A percentile compares a stretch with the other conserved stretches of the same genome.
Evolutionary conservation across 768 basidiomycete species (phyloP).

Genomic region (Crepidotus variabilis): DNA sequence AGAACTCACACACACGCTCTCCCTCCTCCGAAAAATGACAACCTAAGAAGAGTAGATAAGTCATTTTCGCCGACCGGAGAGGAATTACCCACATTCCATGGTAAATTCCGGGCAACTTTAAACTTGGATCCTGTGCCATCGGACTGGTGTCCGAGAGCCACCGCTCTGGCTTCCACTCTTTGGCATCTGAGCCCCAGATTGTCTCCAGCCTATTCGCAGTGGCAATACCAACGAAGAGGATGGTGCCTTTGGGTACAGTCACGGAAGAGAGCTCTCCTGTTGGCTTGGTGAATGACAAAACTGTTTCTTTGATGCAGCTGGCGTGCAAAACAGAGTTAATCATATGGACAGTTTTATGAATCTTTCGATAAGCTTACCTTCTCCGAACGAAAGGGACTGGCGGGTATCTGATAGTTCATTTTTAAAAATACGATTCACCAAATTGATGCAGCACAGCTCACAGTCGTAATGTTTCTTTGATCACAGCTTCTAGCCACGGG

Average conservation of each 20-base stretch:
- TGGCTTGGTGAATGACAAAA: constrained; percentile 35
- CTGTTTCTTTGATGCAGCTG: constrained; percentile 40
- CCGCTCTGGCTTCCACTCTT: constrained; percentile 51
- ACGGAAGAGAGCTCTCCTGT: constrained; percentile 13
- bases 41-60: constrained; percentile 25
- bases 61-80: not conserved
- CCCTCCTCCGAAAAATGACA: constrained; percentile 54
- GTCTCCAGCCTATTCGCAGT: constrained; percentile 44
- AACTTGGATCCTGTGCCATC: constrained; percentile 6
- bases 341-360: not conserved
- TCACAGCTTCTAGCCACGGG: constrained; percentile 40
- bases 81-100: constrained; percentile 38
- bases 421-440: too few species aligned
- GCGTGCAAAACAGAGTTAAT: not conserved
- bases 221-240: constrained; percentile 43
- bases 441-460: constrained; percentile 15
- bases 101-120: constrained; percentile 44
- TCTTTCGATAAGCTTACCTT: constrained; percentile 26
- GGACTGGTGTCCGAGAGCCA: constrained; percentile 33
- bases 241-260: constrained; percentile 43
- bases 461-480: constrained; percentile 45
- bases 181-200: constrained; percentile 46
- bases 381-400: constrained; percentile 44
- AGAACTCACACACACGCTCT: constrained; percentile 46
- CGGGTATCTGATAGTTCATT: too few species aligned